A percentile compares a stretch with the other conserved stretches of the same genome.
Evolutionary conservation across 1,139 yeast genomes (phyloP).

Genomic region (Hanseniaspora sp.): DNA sequence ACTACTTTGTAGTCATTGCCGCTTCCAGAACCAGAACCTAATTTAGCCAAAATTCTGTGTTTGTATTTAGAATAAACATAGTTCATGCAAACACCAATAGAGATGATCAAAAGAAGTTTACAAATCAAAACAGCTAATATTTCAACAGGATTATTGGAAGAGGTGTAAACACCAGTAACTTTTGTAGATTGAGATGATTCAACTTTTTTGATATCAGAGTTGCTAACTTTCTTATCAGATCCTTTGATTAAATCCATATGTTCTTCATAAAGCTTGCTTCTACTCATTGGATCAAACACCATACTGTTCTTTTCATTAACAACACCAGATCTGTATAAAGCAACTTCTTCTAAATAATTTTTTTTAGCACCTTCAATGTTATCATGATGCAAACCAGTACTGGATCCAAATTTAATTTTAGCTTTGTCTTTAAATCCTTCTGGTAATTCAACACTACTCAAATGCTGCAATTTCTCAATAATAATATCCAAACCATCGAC

Average conservation of each 20-base stretch:
- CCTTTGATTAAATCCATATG: slow-evolving; percentile 10
- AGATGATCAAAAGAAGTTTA: slow-evolving; percentile 1
- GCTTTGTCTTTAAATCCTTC: slow-evolving; percentile 29
- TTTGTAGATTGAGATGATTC: neutral
- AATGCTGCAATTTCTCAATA: slow-evolving; percentile 40
- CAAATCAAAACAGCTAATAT: slow-evolving; percentile 7
- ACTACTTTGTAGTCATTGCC: slow-evolving; percentile 12
- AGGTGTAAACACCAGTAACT: neutral
- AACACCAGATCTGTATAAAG: slow-evolving; percentile 21
- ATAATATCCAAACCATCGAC: slow-evolving; percentile 52
- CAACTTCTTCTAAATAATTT: slow-evolving; percentile 20
- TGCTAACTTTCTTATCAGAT: neutral
- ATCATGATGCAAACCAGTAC: slow-evolving; percentile 20
- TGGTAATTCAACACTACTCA: slow-evolving; percentile 34
- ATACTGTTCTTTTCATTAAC: slow-evolving; percentile 12
- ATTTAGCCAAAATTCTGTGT: slow-evolving; percentile 4
- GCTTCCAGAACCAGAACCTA: slow-evolving; percentile 5
- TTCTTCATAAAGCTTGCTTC: slow-evolving; percentile 8
- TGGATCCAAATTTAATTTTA: slow-evolving; percentile 30
- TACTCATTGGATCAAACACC: slow-evolving; percentile 11
- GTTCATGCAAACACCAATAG: slow-evolving; percentile 1
- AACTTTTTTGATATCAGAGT: neutral
- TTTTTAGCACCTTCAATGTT: slow-evolving; percentile 19
- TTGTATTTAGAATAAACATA: slow-evolving; percentile 6
- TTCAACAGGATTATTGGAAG: neutral